Evolutionary conservation across 176 grass and related monocot genomes (phyloP), one percentile per base, ranked within the genome.

Genomic region (Oryza australiensis): DNA sequence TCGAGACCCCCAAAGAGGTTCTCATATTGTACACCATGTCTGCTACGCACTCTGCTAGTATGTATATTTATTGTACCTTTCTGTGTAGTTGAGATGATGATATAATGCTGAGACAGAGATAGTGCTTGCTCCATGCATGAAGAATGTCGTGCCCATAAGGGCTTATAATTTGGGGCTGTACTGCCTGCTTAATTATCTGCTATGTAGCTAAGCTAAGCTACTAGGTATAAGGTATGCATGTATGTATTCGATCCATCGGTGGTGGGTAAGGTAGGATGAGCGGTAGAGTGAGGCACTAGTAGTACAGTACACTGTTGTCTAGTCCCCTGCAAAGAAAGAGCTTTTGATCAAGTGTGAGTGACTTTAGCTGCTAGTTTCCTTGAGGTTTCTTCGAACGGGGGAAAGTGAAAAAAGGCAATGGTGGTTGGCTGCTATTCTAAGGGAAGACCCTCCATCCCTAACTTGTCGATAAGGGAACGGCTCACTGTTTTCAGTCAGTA

Each of bases 351-450:
- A 12, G 1, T 5, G 1, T 11, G 43, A 16, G 0, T 35, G 22
- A 16, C 42, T 79, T 68, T 68, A 28, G 45, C 59, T 4, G 45
- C 41, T 4, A 49, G 64, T 16, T 38, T 60, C 62, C 75, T 74
- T 67, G 80, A 20, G 32, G 68, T 78, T 83, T 88, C 75, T 18
- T 27, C n/a, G 43, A 79, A 67, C 18, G 11, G 20, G 16, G 35
- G 9, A 7, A 10, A 46, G 23, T 8, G n/a, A 81, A 42, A 62
- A 62, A 62, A n/a, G 51, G 26, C 15, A 12, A 2, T 12, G 22
- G 8, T 5, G 9, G 0, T 7, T 77, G 64, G 22, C 20, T 57
- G 69, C 40, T 49, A 69, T 87, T 82, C 22, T 45, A 75, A 62
- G 72, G 27, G 26, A 33, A 76, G 27, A 35, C 34, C 34, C 35